Evolutionary conservation across 495 filamentous ascomycete species (phyloP).

Genomic region (Xylaria flabelliformis): DNA sequence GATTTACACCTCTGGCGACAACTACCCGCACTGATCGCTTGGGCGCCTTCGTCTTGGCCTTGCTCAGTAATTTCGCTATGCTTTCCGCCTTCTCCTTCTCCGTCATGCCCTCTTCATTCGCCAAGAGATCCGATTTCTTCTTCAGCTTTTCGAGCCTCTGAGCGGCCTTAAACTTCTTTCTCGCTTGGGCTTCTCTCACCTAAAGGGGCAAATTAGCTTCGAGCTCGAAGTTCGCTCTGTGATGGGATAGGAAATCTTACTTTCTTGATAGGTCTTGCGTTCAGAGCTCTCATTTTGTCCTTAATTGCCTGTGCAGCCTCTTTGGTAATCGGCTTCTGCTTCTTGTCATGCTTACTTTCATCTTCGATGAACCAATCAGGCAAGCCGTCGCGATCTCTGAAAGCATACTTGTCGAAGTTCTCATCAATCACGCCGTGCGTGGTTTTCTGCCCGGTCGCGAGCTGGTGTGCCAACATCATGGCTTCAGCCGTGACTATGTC

Average conservation of each 20-base stretch:
- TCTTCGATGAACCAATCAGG: slow-evolving; percentile 99
- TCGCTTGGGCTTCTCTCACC: slow-evolving; percentile 90
- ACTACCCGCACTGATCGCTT: slow-evolving; percentile 86
- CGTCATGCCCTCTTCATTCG: slow-evolving; percentile 86
- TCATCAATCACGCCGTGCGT: slow-evolving; percentile 83
- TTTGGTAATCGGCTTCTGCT: slow-evolving; percentile 85
- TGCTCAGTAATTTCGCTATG: slow-evolving; percentile 81
- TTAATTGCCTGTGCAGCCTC: slow-evolving; percentile 92
- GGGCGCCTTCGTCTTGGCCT: slow-evolving; percentile 84
- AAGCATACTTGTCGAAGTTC: slow-evolving; percentile 87
- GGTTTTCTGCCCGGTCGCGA: slow-evolving; percentile 84
- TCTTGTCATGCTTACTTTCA: slow-evolving; percentile 81
- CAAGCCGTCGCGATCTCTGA: slow-evolving; percentile 90
- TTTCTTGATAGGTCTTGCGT: slow-evolving; percentile 99
- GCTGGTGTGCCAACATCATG: slow-evolving; percentile 94
- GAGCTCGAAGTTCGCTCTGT: background rate
- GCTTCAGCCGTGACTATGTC: slow-evolving; percentile 98
- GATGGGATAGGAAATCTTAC: slow-evolving; percentile 2
- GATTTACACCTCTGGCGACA: slow-evolving; percentile 84
- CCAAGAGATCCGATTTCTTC: slow-evolving; percentile 89
- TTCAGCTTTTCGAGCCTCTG: slow-evolving; percentile 89
- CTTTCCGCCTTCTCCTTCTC: slow-evolving; percentile 92
- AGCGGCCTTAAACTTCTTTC: slow-evolving; percentile 95
- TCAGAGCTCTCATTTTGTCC: slow-evolving; percentile 91
- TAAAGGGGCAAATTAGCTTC: slow-evolving; percentile 5